These are phyloP conservation scores for Saprolegnia parasitica DNA, from an alignment of 352 stramenopile genomes.

Conservation along the genomic window DNA sequence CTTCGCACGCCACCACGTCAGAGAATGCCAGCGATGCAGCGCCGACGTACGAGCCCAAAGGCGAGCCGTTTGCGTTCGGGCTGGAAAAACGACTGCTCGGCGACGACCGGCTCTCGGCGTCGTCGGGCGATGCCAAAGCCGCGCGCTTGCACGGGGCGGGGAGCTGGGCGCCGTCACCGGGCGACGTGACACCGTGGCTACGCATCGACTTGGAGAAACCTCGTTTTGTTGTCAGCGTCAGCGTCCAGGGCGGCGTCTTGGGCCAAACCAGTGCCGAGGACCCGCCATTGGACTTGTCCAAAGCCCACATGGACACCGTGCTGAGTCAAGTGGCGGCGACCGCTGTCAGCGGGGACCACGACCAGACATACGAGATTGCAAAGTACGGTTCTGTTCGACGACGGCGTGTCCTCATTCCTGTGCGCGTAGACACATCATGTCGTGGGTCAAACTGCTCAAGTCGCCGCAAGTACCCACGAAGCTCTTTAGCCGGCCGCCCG, in stretches of 20 bases:
- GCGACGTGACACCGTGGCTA: constrained; percentile 50
- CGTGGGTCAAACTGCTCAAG: constrained; percentile 72
- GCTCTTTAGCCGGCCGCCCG: constrained; percentile 64
- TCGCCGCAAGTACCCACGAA: constrained; percentile 59
- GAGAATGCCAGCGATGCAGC: not conserved
- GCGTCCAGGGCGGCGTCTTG: constrained; percentile 51
- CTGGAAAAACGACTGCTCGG: constrained; percentile 55
- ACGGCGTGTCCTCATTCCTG: not conserved
- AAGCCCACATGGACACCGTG: constrained; percentile 34
- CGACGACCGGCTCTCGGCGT: constrained; percentile 53
- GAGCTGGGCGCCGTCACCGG: constrained; percentile 52
- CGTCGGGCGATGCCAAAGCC: constrained; percentile 60
- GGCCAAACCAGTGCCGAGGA: constrained; percentile 23
- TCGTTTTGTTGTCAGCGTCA: constrained; percentile 55
- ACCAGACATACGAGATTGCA: constrained; percentile 50
- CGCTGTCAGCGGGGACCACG: constrained; percentile 51
- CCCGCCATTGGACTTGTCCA: constrained; percentile 41
- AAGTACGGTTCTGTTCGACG: constrained; percentile 16
- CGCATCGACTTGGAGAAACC: constrained; percentile 70
- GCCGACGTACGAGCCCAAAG: constrained; percentile 41
- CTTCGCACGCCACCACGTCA: not conserved
- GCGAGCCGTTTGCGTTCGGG: constrained; percentile 48
- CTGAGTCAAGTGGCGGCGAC: constrained; percentile 41
- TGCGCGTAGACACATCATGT: constrained; percentile 44
- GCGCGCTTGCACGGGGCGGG: constrained; percentile 51